phyloP scores from a whole-genome alignment of 306 rosid genomes.

The Pterocarpus santalinus region DNA sequence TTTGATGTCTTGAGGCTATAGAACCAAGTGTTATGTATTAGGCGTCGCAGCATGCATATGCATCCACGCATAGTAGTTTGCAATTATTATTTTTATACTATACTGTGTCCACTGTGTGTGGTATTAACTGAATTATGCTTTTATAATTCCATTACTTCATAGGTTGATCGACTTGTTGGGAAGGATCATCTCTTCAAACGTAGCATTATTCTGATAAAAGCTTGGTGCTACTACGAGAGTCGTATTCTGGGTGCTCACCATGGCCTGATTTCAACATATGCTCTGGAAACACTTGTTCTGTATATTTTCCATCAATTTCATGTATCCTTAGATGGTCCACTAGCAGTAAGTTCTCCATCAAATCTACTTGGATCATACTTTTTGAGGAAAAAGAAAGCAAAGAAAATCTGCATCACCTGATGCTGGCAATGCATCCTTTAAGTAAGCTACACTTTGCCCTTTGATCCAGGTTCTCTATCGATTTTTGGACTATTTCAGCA shows the following conservation, averaged over 20 bases:
- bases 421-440: conserved; percentile 43
- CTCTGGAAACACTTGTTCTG: conserved; percentile 87
- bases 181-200: conserved; percentile 88
- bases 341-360: conserved; percentile 68
- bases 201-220: conserved; percentile 82
- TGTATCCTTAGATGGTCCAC: conserved; percentile 73
- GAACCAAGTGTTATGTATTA: conserved; percentile 17
- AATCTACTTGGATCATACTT: conserved; percentile 41
- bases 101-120: conserved; percentile 26
- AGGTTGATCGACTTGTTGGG: conserved; percentile 81
- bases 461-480: conserved; percentile 76
- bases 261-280: conserved; percentile 92
- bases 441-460: conserved; percentile 38
- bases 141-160: conserved; percentile 29
- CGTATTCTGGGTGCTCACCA: conserved; percentile 93
- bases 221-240: conserved; percentile 97
- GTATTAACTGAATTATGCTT: conserved; percentile 39
- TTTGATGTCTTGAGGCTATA: conserved; percentile 31
- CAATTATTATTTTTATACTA: conserved; percentile 22
- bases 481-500: conserved; percentile 89
- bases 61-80: background rate
- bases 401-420: conserved; percentile 39
- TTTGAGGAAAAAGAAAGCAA: conserved; percentile 24
- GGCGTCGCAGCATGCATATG: background rate
- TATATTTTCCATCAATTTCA: conserved; percentile 84